phyloP scores from a whole-genome alignment of 2,329 filamentous ascomycete species.

The Monosporascus sp. region DNA sequence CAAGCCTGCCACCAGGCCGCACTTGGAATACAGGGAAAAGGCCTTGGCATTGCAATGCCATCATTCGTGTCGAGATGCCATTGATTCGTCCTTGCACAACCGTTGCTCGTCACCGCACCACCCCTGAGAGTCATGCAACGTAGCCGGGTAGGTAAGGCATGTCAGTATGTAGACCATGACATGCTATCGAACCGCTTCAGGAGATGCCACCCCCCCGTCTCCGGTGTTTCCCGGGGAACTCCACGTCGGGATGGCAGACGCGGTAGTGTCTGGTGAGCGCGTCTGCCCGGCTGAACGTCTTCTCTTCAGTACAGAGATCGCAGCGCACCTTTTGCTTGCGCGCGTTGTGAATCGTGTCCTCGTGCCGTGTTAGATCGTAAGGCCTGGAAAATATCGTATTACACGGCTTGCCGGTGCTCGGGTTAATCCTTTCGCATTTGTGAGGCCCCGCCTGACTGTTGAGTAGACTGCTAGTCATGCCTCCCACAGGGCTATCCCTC shows the following conservation, averaged over 20 bases:
- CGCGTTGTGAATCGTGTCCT: slow-evolving; percentile 95
- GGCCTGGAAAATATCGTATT: slow-evolving; percentile 91
- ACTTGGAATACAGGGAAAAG: too few relatives aligned
- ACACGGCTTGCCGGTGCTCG: slow-evolving; percentile 90
- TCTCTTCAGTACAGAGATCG: slow-evolving; percentile 88
- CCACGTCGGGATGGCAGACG: slow-evolving; percentile 86
- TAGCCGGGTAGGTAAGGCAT: too few relatives aligned
- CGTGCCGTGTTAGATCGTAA: slow-evolving; percentile 93
- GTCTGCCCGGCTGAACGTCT: slow-evolving; percentile 94
- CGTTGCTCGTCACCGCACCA: too few relatives aligned
- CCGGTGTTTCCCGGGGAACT: slow-evolving; percentile 64
- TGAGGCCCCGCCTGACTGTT: slow-evolving; percentile 93
- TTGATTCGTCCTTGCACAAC: not conserved
- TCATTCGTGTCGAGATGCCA: not conserved
- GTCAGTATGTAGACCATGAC: too few relatives aligned
- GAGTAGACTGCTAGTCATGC: slow-evolving; percentile 50
- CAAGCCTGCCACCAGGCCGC: too few relatives aligned
- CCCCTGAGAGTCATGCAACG: too few relatives aligned
- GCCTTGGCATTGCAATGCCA: too few relatives aligned
- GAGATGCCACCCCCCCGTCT: slow-evolving; percentile 25
- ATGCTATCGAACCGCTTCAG: not conserved
- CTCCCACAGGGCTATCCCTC: slow-evolving; percentile 25
- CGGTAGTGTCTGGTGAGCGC: slow-evolving; percentile 91
- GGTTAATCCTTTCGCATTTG: slow-evolving; percentile 88
- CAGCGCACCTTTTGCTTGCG: slow-evolving; percentile 94